Evolutionary conservation across 2,329 filamentous ascomycete genomes (phyloP), one percentile per base, ranked within the genome.

Genomic region (Penicillium frequentans): DNA sequence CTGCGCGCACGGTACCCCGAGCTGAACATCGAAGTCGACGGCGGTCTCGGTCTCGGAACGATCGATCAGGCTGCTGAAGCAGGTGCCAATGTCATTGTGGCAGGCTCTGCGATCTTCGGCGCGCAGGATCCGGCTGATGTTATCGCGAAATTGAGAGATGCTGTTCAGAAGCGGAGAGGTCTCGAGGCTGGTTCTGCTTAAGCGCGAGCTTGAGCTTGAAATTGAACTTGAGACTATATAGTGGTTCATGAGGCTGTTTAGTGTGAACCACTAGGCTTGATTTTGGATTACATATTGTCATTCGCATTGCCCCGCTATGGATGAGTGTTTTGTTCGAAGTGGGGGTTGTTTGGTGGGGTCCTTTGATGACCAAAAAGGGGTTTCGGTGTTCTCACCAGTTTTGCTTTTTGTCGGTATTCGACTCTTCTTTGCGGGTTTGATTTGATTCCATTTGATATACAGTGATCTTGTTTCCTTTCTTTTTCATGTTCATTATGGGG

Each of bases 21-120:
- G 6, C 79, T 99, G 60, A 95, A 97, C 78, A 99, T 99, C 68
- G 95, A 99, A 78, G 93, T 99, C 42, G 95, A 99, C 73, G 95
- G 95, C 52, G 95, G 95, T 3, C 77, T 99, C 45, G 92, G 91
- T 1, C 87, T 91, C 53, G 86, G 86, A 63, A 99, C 95, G 0
- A 95, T 99, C 66, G 93, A 95, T 68, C 90, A 93, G 72, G 95
- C 95, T 8, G 95, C 95, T 0, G 91, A 96, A 59, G 95, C 95
- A 0, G 95, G 95, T 33, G 95, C 95, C 54, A 99, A 99, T 69
- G 95, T 99, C 56, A 99, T 99, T 70, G 95, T 99, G 51, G 93
- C 95, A 11, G 95, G 95, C 29, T 96, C 91, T 69, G 95, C 95
- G 42, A 92, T 99, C 8, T 99, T 98, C 76, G 92, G 93, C 35